Evolutionary conservation across 768 basidiomycete species (phyloP).

Genomic region (Sarcodon aspratus): DNA sequence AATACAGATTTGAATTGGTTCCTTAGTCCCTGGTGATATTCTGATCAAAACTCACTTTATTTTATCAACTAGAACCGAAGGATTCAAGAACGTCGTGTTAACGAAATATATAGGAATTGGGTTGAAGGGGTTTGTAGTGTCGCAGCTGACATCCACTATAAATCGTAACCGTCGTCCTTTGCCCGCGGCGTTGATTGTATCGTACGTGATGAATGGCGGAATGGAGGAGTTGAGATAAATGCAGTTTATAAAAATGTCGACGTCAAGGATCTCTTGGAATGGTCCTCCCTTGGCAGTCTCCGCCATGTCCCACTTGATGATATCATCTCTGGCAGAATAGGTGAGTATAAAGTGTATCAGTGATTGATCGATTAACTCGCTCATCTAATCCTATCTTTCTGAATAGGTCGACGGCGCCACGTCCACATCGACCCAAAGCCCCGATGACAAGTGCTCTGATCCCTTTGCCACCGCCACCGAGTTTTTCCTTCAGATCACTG

Average conservation of each 20-base stretch:
- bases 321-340: slow-evolving; percentile 56
- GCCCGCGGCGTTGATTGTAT: slow-evolving; percentile 67
- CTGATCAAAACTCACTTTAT: slow-evolving; percentile 46
- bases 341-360: background rate
- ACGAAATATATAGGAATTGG: slow-evolving; percentile 91
- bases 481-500: slow-evolving; percentile 46
- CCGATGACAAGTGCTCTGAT: slow-evolving; percentile 91
- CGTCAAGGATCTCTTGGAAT: slow-evolving; percentile 89
- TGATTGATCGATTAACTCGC: slow-evolving; percentile 36
- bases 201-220: slow-evolving; percentile 68
- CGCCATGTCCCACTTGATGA: slow-evolving; percentile 94
- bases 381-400: slow-evolving; percentile 91
- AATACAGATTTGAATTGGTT: slow-evolving; percentile 6
- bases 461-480: slow-evolving; percentile 60
- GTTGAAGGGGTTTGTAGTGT: slow-evolving; percentile 97
- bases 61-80: slow-evolving; percentile 71
- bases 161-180: slow-evolving; percentile 56
- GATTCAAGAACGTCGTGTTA: slow-evolving; percentile 90
- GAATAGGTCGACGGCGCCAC: slow-evolving; percentile 92
- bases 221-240: slow-evolving; percentile 89
- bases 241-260: slow-evolving; percentile 98
- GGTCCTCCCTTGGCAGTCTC: slow-evolving; percentile 98
- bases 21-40: slow-evolving; percentile 5
- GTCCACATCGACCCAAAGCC: slow-evolving; percentile 88
- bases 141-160: slow-evolving; percentile 96